phyloP scores from a whole-genome alignment of 83 land plant species.

The Picea abies region DNA sequence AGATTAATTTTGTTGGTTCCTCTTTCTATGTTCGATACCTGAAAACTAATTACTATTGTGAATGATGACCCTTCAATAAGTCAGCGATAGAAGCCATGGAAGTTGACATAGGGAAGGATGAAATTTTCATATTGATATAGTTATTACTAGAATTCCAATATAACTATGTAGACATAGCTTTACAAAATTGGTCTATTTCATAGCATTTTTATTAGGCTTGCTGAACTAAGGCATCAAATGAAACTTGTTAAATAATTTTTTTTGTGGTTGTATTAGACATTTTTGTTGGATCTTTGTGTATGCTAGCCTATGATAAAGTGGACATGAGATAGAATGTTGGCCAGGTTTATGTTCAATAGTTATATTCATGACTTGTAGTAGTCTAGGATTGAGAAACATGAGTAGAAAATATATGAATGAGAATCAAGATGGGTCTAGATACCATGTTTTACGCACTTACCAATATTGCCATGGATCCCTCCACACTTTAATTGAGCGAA shows the following conservation, averaged over 20 bases:
- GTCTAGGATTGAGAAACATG: too few relatives aligned
- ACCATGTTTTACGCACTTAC: too few relatives aligned
- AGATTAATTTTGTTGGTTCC: constrained; percentile 3
- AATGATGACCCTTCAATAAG: constrained; percentile 9
- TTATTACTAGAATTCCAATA: neutral
- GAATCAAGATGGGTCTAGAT: too few relatives aligned
- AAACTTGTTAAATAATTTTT: neutral
- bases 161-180: neutral
- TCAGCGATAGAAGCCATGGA: neutral
- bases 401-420: too few relatives aligned
- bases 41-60: neutral
- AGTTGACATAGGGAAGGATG: constrained; percentile 1
- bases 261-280: neutral
- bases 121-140: neutral
- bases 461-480: too few relatives aligned
- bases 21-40: too few relatives aligned
- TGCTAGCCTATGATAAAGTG: neutral
- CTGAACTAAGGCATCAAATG: neutral
- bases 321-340: too few relatives aligned
- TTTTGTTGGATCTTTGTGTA: constrained; percentile 2
- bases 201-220: neutral
- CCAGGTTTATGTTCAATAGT: too few relatives aligned
- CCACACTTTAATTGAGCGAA: too few relatives aligned
- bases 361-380: too few relatives aligned
- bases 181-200: neutral